Evolutionary conservation across 176 grass and related monocot species (phyloP), one percentile per base, ranked within the genome.

Genomic region (Paspalum notatum): DNA sequence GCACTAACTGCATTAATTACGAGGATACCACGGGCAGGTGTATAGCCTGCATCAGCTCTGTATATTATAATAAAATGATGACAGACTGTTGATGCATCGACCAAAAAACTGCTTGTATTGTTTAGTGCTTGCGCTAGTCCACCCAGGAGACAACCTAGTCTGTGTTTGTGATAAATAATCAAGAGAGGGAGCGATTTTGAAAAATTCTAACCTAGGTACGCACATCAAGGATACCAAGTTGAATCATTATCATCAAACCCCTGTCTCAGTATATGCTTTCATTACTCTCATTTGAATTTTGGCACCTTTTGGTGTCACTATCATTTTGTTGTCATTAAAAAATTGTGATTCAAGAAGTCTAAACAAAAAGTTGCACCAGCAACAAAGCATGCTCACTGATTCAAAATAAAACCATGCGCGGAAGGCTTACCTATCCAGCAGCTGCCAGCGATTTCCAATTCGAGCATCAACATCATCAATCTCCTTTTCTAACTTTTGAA

Each of bases 401-500:
- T 84, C 21, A 46, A 58, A 39, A 40, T 24, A 79, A 17, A 22
- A n/a, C 26, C 38, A 46, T 24, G 72, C 48, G 18, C 16, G 76
- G 20, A 16, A 13, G 26, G 15, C 13, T 82, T 91, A 98, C 95
- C 87, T 98, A 84, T 98, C 95, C 80, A 98, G 92, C 21, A 95
- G 74, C 84, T 98, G 88, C 95, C 92, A 98, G 5, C 92, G 92
- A 70, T 93, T 91, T 14, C 95, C 95, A 76, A 98, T 98, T 81
- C 79, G 93, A 62, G 92, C 90, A 79, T 98, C 95, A 58, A 98
- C 95, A 81, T 94, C 92, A 81, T 98, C 95, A 53, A 98, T 98
- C 82, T 98, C 95, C 82, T 93, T 92, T 74, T 94, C 95, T 49
- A 98, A 87, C 87, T 95, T 78, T 37, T 95, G 92, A 66, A 98